A percentile compares a stretch with the other conserved stretches of the same genome.
These are phyloP conservation scores for Crithidia expoeki DNA, from an alignment of 208 protist genomes.

Conservation along the genomic window DNA sequence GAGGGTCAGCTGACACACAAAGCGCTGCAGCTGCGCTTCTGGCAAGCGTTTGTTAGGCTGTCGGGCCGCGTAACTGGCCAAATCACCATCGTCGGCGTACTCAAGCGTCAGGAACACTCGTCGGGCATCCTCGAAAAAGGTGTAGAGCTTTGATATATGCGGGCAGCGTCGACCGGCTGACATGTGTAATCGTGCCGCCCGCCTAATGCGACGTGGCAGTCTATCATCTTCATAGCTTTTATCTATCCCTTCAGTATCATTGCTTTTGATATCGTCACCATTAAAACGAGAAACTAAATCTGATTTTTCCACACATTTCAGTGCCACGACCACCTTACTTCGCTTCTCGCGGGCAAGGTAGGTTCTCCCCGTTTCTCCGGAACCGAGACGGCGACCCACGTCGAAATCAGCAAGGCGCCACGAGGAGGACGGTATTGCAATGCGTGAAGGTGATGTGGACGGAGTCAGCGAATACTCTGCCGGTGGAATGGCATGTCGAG, in stretches of 20 bases:
- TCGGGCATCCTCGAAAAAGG: slow-evolving; percentile 96
- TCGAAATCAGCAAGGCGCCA: slow-evolving; percentile 67
- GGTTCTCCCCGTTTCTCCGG: slow-evolving; percentile 44
- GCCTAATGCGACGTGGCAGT: slow-evolving; percentile 41
- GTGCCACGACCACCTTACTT: slow-evolving; percentile 49
- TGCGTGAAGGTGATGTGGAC: neutral
- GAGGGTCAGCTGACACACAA: slow-evolving; percentile 40
- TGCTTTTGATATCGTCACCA: neutral
- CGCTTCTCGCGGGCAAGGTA: slow-evolving; percentile 53
- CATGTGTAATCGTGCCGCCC: slow-evolving; percentile 97
- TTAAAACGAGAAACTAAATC: neutral
- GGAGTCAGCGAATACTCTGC: neutral
- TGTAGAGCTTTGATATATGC: slow-evolving; percentile 96
- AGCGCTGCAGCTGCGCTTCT: slow-evolving; percentile 33
- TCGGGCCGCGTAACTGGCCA: slow-evolving; percentile 37
- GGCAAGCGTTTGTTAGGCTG: slow-evolving; percentile 20
- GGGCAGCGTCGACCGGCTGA: slow-evolving; percentile 80
- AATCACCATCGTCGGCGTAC: slow-evolving; percentile 93
- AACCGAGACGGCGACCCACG: slow-evolving; percentile 46
- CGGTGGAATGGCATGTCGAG: neutral
- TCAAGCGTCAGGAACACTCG: slow-evolving; percentile 97
- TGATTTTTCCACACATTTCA: slow-evolving; percentile 42
- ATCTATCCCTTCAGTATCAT: slow-evolving; percentile 16
- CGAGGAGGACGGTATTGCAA: neutral
- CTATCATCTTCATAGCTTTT: neutral